Conservation (phyloP, 2,329 filamentous ascomycete species). For the Fusarium anthophilum region DNA sequence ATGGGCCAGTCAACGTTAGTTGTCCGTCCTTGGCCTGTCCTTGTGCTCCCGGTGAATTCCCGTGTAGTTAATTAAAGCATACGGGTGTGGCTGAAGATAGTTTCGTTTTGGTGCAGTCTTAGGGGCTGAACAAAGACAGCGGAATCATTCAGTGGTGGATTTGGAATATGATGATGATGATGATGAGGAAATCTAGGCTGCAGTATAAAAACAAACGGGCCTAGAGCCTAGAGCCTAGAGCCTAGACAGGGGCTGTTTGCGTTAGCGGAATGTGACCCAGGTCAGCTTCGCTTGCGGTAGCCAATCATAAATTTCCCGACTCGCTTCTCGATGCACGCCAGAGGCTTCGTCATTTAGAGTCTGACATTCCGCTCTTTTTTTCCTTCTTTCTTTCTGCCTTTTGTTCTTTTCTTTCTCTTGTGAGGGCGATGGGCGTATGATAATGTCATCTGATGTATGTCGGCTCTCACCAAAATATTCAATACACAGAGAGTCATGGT, state of each 20-base stretch:
- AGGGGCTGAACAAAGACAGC: background rate
- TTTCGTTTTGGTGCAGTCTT: background rate
- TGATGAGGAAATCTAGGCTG: background rate
- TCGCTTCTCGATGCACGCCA: conserved; percentile 45
- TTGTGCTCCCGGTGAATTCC: background rate
- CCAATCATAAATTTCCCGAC: conserved; percentile 45
- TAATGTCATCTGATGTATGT: background rate
- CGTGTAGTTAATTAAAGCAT: background rate
- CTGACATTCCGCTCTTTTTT: conserved; percentile 22
- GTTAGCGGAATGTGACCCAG: conserved; percentile 37
- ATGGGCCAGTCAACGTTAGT: background rate
- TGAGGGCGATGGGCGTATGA: background rate
- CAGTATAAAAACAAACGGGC: background rate
- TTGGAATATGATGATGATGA: background rate
- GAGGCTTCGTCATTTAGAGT: conserved; percentile 23
- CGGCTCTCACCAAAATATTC: background rate
- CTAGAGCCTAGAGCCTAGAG: background rate
- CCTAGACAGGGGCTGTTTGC: conserved; percentile 12
- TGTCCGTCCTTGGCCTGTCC: background rate
- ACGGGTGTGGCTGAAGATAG: conserved; percentile 23
- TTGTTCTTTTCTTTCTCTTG: background rate
- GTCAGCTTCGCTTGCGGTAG: conserved; percentile 41
- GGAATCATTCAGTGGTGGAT: background rate
- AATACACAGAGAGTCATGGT: background rate
- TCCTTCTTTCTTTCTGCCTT: background rate